These are phyloP conservation scores for Tilletia walkeri DNA, from an alignment of 1,284 basidiomycete genomes.

Conservation along the genomic window DNA sequence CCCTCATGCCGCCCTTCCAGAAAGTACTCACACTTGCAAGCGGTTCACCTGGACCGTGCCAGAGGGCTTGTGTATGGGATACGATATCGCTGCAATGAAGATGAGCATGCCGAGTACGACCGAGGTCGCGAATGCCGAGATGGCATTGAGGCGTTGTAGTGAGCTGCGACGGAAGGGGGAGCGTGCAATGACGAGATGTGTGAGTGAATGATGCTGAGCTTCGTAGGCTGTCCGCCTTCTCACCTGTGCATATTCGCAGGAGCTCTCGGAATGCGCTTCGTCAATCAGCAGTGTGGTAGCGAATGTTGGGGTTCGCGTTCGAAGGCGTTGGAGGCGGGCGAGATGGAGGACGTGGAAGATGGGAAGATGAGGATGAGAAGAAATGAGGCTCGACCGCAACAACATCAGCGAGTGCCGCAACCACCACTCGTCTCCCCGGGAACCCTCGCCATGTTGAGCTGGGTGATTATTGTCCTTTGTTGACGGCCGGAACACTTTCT, in stretches of 20 bases:
- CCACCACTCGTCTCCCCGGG: too few relatives aligned
- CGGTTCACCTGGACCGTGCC: slow-evolving; percentile 65
- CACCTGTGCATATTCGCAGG: slow-evolving; percentile 14
- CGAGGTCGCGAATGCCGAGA: slow-evolving; percentile 66
- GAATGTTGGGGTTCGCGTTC: neutral
- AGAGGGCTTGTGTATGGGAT: slow-evolving; percentile 55
- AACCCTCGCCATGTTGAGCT: too few relatives aligned
- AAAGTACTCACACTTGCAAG: slow-evolving; percentile 64
- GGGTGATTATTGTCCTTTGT: too few relatives aligned
- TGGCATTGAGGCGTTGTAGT: slow-evolving; percentile 70
- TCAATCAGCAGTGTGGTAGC: neutral
- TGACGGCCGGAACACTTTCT: too few relatives aligned
- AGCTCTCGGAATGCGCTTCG: neutral
- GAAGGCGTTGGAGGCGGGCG: neutral
- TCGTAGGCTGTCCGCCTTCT: neutral
- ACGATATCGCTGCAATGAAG: slow-evolving; percentile 37
- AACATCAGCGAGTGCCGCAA: too few relatives aligned
- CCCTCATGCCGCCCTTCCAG: neutral
- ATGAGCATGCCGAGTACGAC: slow-evolving; percentile 64
- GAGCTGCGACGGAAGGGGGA: slow-evolving; percentile 27
- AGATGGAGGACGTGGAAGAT: slow-evolving; percentile 1
- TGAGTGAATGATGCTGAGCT: neutral
- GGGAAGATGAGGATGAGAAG: neutral
- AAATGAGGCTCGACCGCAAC: too few relatives aligned
- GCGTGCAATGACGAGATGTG: neutral